Evolutionary conservation across 768 basidiomycete species (phyloP), one percentile per base, ranked within the genome.

Genomic region (Pisolithus marmoratus): DNA sequence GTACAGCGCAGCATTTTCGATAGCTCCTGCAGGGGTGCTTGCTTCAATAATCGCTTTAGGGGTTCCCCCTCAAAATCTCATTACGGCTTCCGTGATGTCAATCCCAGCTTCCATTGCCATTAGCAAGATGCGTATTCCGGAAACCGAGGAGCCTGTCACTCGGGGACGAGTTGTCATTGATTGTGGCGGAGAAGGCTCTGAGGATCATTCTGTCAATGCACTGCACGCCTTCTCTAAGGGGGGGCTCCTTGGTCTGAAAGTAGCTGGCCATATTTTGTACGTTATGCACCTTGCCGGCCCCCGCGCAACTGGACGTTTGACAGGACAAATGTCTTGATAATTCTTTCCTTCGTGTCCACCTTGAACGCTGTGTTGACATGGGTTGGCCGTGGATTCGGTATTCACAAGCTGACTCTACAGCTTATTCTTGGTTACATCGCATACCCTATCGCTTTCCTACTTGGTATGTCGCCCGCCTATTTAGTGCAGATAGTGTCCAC

Each of bases 61-160:
- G 37, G 87, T 91, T 29, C 88, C 88, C 8, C 66, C 88, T 5
- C 78, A 85, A 66, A 93, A 88, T 62, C 74, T 92, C 22, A 74
- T 93, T 59, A 94, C 92, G 2, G 86, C 93, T 5, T 91, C 90
- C 8, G 86, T 94, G 53, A 95, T 95, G 93, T 88, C 85, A 66
- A 95, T 96, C 54, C 94, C 94, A 19, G 94, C 93, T 0, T 93
- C 91, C 14, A 94, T 95, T 64, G 81, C 92, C 2, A 93, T 95
- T 61, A 87, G 85, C 64, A 95, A 95, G 70, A 74, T 94, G 60
- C 88, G 92, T 41, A 58, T 84, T 31, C 93, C 93, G 0, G 93
- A 95, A 71, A 66, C 76, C 24, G 92, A 93, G 19, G 88, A 88
- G 57, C 92, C 92, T 26, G 79, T 92, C 41, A 94, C 92, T 26